A percentile compares a stretch with the other conserved stretches of the same genome.
Conservation (phyloP, 1,284 basidiomycete genomes). For the Phellopilus nigrolimitatus region DNA sequence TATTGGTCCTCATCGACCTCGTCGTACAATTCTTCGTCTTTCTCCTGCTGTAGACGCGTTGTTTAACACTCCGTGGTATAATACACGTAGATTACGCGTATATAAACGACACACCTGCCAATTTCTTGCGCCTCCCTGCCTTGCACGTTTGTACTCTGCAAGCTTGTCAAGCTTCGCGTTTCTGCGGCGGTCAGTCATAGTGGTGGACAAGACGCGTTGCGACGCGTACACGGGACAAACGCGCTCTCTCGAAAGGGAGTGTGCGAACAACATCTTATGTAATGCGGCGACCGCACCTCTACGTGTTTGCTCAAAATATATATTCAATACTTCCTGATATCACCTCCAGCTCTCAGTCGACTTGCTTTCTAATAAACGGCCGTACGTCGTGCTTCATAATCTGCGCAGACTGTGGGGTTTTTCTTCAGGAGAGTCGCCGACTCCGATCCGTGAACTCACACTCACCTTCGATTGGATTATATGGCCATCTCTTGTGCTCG, state of each 20-base stretch:
- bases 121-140: constrained; percentile 33
- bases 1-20: constrained; percentile 93
- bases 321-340: no score
- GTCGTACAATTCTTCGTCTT: constrained; percentile 81
- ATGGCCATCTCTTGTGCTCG: constrained; percentile 26
- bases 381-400: no score
- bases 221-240: constrained; percentile 8
- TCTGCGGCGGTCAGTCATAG: constrained; percentile 24
- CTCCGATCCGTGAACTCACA: no score
- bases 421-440: background rate
- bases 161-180: constrained; percentile 31
- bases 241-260: constrained; percentile 4
- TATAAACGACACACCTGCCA: constrained; percentile 32
- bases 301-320: no score
- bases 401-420: no score
- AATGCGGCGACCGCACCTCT: no score
- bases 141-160: constrained; percentile 32
- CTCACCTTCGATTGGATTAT: no score
- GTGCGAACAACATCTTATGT: no score
- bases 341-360: no score
- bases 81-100: background rate
- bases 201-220: constrained; percentile 8
- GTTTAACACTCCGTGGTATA: constrained; percentile 3
- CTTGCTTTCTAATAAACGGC: no score
- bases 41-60: constrained; percentile 40